Percentiles rank a stretch among this genome's conserved stretches.
Evolutionary conservation across 352 stramenopile genomes (phyloP).

Genomic region (Globisporangium canariense): DNA sequence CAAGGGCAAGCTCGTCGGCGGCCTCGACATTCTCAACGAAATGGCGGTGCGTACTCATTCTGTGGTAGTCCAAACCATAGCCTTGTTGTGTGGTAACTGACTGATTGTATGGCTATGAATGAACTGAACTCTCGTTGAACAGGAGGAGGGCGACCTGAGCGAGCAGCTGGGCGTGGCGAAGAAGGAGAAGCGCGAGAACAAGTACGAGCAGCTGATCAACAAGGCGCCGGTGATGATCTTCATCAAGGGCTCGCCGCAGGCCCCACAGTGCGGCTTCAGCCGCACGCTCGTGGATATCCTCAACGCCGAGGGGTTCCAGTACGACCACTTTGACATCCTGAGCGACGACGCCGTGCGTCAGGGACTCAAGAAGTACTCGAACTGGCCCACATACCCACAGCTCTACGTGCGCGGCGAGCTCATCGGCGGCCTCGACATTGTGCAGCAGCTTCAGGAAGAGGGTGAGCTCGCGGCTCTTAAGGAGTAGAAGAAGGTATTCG

Average conservation of each 20-base stretch:
- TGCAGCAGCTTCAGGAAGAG: conserved; percentile 94
- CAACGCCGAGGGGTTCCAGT: conserved; percentile 86
- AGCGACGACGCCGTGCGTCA: conserved; percentile 95
- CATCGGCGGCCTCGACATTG: conserved; percentile 96
- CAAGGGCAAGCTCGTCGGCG: conserved; percentile 91
- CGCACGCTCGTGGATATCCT: conserved; percentile 94
- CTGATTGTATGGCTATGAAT: neutral
- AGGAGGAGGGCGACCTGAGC: conserved; percentile 86
- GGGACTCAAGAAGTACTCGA: conserved; percentile 96
- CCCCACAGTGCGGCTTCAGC: conserved; percentile 95
- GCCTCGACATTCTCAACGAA: conserved; percentile 95
- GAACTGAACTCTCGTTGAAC: neutral
- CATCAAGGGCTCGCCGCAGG: conserved; percentile 95
- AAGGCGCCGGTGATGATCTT: conserved; percentile 95
- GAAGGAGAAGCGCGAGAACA: conserved; percentile 83
- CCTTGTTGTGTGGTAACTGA: neutral
- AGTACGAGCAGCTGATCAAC: conserved; percentile 89
- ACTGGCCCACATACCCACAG: conserved; percentile 99
- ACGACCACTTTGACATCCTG: conserved; percentile 97
- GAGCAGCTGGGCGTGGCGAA: conserved; percentile 89
- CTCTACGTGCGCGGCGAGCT: conserved; percentile 97
- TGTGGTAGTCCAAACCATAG: neutral
- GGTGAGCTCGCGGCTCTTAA: conserved; percentile 80
- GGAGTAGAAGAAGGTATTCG: conserved; percentile 33
- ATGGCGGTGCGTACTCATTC: conserved; percentile 51